Evolutionary conservation across 2,329 filamentous ascomycete species (phyloP), one percentile per base, ranked within the genome.

Genomic region (Cladophialophora chaetospira): DNA sequence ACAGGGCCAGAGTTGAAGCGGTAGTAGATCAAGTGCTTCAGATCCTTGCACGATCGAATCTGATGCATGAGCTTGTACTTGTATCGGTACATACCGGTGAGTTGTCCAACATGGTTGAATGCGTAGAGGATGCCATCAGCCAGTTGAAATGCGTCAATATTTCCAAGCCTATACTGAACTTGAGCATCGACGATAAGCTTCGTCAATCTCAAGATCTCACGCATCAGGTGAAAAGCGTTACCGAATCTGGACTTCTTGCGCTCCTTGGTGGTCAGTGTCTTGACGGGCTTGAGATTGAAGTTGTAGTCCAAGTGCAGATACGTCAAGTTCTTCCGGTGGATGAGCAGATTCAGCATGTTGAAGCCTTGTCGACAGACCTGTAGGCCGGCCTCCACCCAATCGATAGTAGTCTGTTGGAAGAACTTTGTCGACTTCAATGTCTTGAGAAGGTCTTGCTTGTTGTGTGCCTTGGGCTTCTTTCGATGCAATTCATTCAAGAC

Each of bases 21-120:
- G 74, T 97, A 97, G 78, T 99, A 99, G 65, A 99, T 97, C 61
- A 99, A 78, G 82, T 99, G 94, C 83, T 99, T 99, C 70, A 99
- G 74, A 75, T 99, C 94, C 75, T 99, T 99, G 80, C 94, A 99
- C 0, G 94, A 96, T 67, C 94, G 90, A 67, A 99, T 99, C 74
- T 99, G 94, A 72, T 99, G 94, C 94, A 99, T 99, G 55, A 99
- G 82, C 81, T 99, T 99, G 80, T 99, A 99, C 81, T 99, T 99
- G 83, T 99, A 99, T 60, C 94, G 88, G 76, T 99, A 99, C 94
- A 99, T 99, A 71, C 94, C 94, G 13, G 94, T 99, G 60, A 99
- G 80, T 74, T 99, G 95, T 61, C 94, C 94, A 55, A 99, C 94
- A 67, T 99, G 94, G 75, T 99, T 99, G 79, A 99, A 99, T 15